Evolutionary conservation across 768 basidiomycete species (phyloP), one percentile per base, ranked within the genome.

Genomic region (Gautieria morchelliformis): DNA sequence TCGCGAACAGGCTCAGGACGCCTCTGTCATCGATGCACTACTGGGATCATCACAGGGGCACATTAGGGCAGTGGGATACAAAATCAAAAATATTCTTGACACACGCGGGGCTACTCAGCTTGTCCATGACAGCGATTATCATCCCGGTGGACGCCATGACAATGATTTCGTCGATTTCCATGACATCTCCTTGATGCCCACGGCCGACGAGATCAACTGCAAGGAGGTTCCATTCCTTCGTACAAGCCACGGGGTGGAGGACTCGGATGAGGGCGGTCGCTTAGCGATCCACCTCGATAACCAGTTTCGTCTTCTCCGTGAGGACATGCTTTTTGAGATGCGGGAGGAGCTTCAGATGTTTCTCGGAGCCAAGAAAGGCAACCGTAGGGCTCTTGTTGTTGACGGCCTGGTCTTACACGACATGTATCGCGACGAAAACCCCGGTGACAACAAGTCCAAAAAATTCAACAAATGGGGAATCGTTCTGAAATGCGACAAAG

Each of bases 111-210:
- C 5, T 27, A 27, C 27, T 3, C n/a, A n/a, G n/a, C 27, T 27
- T 27, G 5, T 27, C 5, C 3, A 27, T 27, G 27, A 27, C 5
- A 27, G 5, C 27, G 5, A 27, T 27, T 27, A 27, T 27, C n/a
- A n/a, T 27, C 79, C 85, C 1, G 85, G 85, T 0, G 85, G 84
- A 4, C 74, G 85, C 3, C 85, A 87, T 56, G 83, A 85, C 61
- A 87, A 87, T 52, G 85, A 87, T 64, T 79, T 80, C 48, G 67
- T 67, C 14, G 75, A 85, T 53, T 87, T 84, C 60, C 78, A 79
- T 6, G 59, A 77, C 9, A 82, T 87, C 20, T 67, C 78, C n/a
- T 81, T 87, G 44, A 68, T 83, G 5, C 85, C 85, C 1, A 83
- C 83, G 6, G 74, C 80, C 0, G 77, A 79, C 42, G 85, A 87